These are phyloP conservation scores for Plasmodium vinckei DNA, from an alignment of 169 alveolate genomes.

Conservation along the genomic window DNA sequence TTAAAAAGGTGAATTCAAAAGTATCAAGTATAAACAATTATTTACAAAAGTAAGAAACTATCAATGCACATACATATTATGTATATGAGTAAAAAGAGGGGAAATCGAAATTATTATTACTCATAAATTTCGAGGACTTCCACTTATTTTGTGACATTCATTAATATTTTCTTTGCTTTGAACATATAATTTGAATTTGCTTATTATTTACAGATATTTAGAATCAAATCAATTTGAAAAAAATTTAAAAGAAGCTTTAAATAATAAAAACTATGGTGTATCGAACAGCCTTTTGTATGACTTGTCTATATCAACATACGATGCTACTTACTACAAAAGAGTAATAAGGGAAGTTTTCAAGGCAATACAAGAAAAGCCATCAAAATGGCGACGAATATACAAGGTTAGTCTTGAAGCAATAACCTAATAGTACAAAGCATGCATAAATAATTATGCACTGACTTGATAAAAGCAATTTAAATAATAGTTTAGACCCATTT, in stretches of 20 bases:
- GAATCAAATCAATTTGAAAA: constrained; percentile 75
- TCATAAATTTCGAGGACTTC: background rate
- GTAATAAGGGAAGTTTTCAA: constrained; percentile 56
- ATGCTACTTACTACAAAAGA: constrained; percentile 44
- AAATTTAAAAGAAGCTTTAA: constrained; percentile 61
- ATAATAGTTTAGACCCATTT: background rate
- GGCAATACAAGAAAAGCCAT: constrained; percentile 73
- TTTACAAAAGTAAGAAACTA: constrained; percentile 50
- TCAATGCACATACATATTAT: background rate
- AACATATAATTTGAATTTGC: background rate
- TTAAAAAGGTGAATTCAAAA: constrained; percentile 74
- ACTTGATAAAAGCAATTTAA: no score
- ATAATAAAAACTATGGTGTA: constrained; percentile 69
- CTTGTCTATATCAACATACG: constrained; percentile 69
- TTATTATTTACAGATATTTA: constrained; percentile 25
- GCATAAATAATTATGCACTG: no score
- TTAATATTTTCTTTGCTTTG: background rate
- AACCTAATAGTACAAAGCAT: background rate
- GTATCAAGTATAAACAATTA: constrained; percentile 74
- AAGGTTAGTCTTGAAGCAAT: constrained; percentile 8
- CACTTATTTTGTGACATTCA: background rate
- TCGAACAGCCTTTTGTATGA: constrained; percentile 68
- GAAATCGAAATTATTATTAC: background rate
- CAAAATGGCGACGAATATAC: constrained; percentile 70
- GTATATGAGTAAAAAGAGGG: background rate